phyloP scores from a whole-genome alignment of 2,329 filamentous ascomycete species.

The Penicillium sp. region DNA sequence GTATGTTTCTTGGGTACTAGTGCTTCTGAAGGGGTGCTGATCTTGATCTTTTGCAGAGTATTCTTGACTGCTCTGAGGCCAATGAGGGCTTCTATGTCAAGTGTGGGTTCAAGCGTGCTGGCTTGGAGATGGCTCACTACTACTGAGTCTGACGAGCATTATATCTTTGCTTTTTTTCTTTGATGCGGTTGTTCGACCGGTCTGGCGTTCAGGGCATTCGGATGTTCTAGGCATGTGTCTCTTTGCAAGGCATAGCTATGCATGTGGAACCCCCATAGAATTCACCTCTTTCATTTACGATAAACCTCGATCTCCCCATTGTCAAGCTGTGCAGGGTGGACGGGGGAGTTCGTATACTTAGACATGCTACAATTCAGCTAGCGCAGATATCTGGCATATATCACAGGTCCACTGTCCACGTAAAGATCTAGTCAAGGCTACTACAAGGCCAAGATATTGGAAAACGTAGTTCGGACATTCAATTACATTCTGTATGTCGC shows the following conservation, averaged over 20 bases:
- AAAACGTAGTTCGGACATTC: background rate
- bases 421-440: background rate
- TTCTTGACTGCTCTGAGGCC: constrained; percentile 90
- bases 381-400: background rate
- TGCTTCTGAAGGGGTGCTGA: background rate
- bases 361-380: background rate
- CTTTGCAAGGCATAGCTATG: constrained; percentile 5
- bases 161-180: constrained; percentile 1
- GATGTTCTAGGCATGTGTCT: constrained; percentile 5
- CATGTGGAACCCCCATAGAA: background rate
- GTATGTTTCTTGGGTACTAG: constrained; percentile 31
- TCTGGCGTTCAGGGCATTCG: constrained; percentile 16
- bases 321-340: background rate
- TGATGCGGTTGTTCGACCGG: constrained; percentile 1
- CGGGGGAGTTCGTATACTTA: background rate
- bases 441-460: background rate
- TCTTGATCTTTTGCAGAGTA: constrained; percentile 58
- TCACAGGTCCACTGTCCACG: background rate
- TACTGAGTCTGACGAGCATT: constrained; percentile 46
- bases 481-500: background rate
- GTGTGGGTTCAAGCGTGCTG: constrained; percentile 88
- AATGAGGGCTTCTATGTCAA: constrained; percentile 99
- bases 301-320: background rate
- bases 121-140: constrained; percentile 95
- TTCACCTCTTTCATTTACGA: background rate